phyloP scores from a whole-genome alignment of 331 rosid species.

The Quercus tomentella region DNA sequence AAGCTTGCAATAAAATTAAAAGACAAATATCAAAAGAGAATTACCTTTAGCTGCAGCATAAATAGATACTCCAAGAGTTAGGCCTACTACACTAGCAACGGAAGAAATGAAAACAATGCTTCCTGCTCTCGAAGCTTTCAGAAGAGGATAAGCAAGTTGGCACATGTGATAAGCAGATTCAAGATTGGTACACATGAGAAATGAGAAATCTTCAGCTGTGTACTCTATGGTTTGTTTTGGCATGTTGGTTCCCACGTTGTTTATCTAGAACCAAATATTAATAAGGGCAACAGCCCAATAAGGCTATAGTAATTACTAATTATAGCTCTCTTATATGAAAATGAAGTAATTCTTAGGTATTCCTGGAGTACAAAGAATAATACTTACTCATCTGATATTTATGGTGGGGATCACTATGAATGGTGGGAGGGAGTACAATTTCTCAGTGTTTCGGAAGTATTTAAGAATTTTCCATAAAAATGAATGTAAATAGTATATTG shows the following conservation, averaged over 20 bases:
- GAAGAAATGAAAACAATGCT: conserved; percentile 23
- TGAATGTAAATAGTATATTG: too few relatives aligned
- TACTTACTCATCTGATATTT: too few relatives aligned
- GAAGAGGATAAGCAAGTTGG: conserved; percentile 29
- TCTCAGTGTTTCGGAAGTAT: too few relatives aligned
- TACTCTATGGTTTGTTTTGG: conserved; percentile 1
- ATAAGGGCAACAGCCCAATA: neutral
- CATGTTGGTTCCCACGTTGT: conserved; percentile 12
- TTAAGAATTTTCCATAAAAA: too few relatives aligned
- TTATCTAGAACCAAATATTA: neutral
- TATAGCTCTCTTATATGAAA: neutral
- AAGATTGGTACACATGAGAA: conserved; percentile 11
- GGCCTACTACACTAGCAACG: conserved; percentile 11
- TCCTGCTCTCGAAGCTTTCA: conserved; percentile 19
- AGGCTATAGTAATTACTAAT: neutral
- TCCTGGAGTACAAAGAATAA: too few relatives aligned
- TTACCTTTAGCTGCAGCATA: conserved; percentile 39
- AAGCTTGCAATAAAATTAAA: neutral
- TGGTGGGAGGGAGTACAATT: too few relatives aligned
- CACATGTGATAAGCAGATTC: conserved; percentile 19
- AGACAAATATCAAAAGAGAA: too few relatives aligned
- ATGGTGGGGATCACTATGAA: too few relatives aligned
- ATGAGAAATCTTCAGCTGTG: conserved; percentile 25
- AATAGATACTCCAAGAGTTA: neutral
- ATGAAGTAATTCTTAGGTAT: too few relatives aligned